Evolutionary conservation across 2,329 filamentous ascomycete genomes (phyloP).

Genomic region (Pseudonectria buxi): DNA sequence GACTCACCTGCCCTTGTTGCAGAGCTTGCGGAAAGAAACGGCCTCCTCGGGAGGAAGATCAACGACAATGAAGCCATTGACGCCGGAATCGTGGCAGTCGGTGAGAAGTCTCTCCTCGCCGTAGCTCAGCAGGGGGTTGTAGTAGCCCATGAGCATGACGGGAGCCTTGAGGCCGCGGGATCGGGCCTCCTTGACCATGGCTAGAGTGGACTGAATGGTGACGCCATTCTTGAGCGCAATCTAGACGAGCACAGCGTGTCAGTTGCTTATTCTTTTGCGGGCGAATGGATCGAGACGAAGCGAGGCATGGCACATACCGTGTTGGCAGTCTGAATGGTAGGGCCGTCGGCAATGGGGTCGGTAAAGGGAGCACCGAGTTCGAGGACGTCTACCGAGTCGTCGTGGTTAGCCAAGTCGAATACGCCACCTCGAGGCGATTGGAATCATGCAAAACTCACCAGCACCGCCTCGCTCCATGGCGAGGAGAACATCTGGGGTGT

Average conservation of each 20-base stretch:
- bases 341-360: slow-evolving; percentile 95
- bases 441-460: slow-evolving; percentile 61
- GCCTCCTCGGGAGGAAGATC: slow-evolving; percentile 95
- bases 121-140: slow-evolving; percentile 91
- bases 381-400: slow-evolving; percentile 63
- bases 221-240: slow-evolving; percentile 82
- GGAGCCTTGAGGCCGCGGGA: slow-evolving; percentile 71
- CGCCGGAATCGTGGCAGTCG: slow-evolving; percentile 75
- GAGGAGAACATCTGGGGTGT: slow-evolving; percentile 77
- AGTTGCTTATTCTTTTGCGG: slow-evolving; percentile 1
- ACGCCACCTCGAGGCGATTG: too few relatives aligned
- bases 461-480: slow-evolving; percentile 89
- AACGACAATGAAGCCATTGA: slow-evolving; percentile 96
- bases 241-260: slow-evolving; percentile 20
- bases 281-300: neutral
- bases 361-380: slow-evolving; percentile 96
- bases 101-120: slow-evolving; percentile 83
- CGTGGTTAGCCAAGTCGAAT: neutral
- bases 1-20: slow-evolving; percentile 64
- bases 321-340: slow-evolving; percentile 93
- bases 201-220: slow-evolving; percentile 69
- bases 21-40: slow-evolving; percentile 80
- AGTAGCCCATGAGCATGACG: slow-evolving; percentile 96
- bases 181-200: slow-evolving; percentile 78
- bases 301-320: slow-evolving; percentile 48